phyloP scores from a whole-genome alignment of 495 filamentous ascomycete genomes.

The Penicillium paxilli region DNA sequence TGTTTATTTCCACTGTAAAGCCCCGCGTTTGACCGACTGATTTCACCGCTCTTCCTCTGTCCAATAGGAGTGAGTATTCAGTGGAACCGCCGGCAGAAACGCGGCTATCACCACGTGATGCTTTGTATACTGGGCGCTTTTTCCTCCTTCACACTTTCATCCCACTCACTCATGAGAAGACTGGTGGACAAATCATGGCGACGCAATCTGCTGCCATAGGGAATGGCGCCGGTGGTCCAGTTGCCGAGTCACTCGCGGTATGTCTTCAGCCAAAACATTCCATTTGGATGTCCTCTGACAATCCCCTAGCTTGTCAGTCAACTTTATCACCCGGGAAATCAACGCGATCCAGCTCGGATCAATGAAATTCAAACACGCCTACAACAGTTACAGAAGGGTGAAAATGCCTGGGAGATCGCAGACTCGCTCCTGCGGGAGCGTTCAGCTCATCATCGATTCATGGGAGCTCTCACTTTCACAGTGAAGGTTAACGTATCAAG shows the following conservation, averaged over 20 bases:
- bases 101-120: conserved; percentile 16
- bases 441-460: conserved; percentile 75
- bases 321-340: conserved; percentile 69
- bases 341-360: conserved; percentile 52
- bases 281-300: not conserved
- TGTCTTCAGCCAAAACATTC: too few species aligned
- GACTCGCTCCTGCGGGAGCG: conserved; percentile 66
- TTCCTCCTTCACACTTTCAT: conserved; percentile 9
- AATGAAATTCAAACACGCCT: conserved; percentile 73
- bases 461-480: conserved; percentile 89
- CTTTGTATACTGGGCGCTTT: conserved; percentile 11
- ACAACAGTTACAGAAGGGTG: conserved; percentile 70
- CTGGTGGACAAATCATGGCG: conserved; percentile 10
- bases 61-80: not conserved
- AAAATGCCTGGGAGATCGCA: conserved; percentile 83
- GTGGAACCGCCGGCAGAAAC: conserved; percentile 1
- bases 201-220: conserved; percentile 7
- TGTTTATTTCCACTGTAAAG: not conserved
- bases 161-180: conserved; percentile 2
- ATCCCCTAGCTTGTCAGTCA: conserved; percentile 38
- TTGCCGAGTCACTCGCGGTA: conserved; percentile 21
- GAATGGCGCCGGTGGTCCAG: conserved; percentile 9
- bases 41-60: not conserved
- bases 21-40: conserved; percentile 4
- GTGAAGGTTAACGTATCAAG: conserved; percentile 74